Base-by-base conservation (phyloP, 495 filamentous ascomycete species). In the Xylona heveae region DNA sequence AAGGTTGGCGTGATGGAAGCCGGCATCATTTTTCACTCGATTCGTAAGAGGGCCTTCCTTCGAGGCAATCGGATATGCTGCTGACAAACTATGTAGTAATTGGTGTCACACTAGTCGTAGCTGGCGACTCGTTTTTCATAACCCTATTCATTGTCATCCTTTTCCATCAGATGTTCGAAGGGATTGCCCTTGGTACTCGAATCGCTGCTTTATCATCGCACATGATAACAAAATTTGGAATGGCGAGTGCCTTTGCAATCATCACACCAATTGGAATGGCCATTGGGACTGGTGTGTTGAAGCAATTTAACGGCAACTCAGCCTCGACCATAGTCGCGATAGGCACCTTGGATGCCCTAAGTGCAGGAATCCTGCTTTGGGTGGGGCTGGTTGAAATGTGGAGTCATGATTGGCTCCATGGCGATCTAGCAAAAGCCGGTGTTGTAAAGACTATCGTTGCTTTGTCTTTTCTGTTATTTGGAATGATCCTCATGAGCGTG, bases 131-230 rank as follows among this genome's bases (percentile, higher is more conserved):
- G 19, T 58, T 54, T 42, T 71, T 71, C 52, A 45, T 53, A 26
- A 62, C 59, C 5, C 59, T 73, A 19, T 60, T 67, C 36, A 44
- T 59, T 22, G 68, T 70, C 24, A 66, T 73, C 30, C 41, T 68
- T 30, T 71, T 73, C 49, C 68, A 70, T 39, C 68, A 85, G 44
- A 74, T 74, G 44, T 82, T 84, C 33, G 78, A 84, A 53, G 77
- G 78, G 13, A 59, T 82, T 33, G 77, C 77, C 13, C 63, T 82
- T 6, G 75, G 78, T 10, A 65, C 74, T 4, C 67, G 74, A 19
- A 80, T 81, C 37, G 69, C 75, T 4, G 61, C 64, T 0, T 55
- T 78, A n/a, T n/a, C n/a, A n/a, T n/a, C n/a, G n/a, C n/a, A n/a
- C n/a, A n/a, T n/a, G n/a, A n/a, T n/a, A n/a, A n/a, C n/a, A n/a